A percentile compares a stretch with the other conserved stretches of the same genome.
These are phyloP conservation scores for Przewalskia tangutica DNA, from an alignment of 257 asterid species.

Conservation along the genomic window DNA sequence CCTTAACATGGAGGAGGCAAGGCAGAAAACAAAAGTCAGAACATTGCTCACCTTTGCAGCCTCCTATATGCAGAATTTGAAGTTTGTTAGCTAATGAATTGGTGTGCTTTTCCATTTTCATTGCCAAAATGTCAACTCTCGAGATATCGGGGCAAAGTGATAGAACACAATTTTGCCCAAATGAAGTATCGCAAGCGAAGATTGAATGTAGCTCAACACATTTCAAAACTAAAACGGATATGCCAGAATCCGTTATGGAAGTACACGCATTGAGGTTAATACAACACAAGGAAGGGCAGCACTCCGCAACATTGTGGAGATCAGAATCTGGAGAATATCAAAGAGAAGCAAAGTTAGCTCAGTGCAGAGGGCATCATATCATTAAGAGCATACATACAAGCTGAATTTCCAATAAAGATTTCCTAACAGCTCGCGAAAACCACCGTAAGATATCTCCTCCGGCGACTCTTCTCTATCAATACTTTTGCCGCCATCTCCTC, in stretches of 20 bases:
- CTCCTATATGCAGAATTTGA: constrained; percentile 57
- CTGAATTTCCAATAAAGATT: background rate
- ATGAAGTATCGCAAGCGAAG: constrained; percentile 65
- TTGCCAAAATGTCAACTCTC: constrained; percentile 7
- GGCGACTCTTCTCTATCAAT: no score
- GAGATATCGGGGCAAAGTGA: constrained; percentile 51
- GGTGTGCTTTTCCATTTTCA: constrained; percentile 15
- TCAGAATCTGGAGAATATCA: constrained; percentile 45
- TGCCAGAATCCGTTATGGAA: constrained; percentile 62
- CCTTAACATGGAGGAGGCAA: background rate
- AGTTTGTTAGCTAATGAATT: constrained; percentile 34
- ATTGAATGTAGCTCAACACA: constrained; percentile 49
- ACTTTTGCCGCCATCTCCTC: no score
- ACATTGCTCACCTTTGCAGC: constrained; percentile 54
- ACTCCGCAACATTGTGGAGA: constrained; percentile 45
- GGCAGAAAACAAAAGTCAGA: background rate
- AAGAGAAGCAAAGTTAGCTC: constrained; percentile 6
- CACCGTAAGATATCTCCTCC: no score
- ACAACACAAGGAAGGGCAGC: constrained; percentile 44
- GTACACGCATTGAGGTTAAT: constrained; percentile 68
- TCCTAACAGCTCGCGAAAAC: background rate
- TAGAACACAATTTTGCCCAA: constrained; percentile 50
- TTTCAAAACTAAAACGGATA: constrained; percentile 48
- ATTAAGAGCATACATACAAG: background rate
- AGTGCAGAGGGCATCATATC: background rate